These are phyloP conservation scores for Amanita subjunquillea DNA, from an alignment of 768 basidiomycete species.

Conservation along the genomic window DNA sequence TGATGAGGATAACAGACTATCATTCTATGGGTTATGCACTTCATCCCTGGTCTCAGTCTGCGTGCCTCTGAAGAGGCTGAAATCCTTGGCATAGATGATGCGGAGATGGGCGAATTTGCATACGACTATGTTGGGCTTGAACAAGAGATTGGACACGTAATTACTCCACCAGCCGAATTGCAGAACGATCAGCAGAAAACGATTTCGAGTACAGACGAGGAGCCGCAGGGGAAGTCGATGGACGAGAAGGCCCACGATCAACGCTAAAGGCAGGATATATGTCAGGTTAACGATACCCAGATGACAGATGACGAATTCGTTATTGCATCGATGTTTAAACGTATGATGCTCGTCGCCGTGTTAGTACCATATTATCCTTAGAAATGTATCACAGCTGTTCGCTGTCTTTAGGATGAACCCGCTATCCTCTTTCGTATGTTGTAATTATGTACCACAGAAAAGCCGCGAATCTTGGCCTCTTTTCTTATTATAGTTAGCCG, in stretches of 20 bases:
- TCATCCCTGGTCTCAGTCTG: conserved; percentile 69
- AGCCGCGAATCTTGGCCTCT: no score
- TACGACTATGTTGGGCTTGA: conserved; percentile 83
- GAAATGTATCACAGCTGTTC: no score
- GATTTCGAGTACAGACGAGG: neutral
- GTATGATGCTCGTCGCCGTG: no score
- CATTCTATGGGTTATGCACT: conserved; percentile 86
- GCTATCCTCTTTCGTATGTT: no score
- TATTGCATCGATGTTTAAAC: neutral
- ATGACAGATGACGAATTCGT: no score
- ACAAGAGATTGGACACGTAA: conserved; percentile 33
- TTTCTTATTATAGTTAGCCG: no score
- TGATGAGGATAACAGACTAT: conserved; percentile 36
- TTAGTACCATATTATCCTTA: no score
- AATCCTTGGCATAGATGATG: conserved; percentile 81
- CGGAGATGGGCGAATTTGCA: conserved; percentile 84
- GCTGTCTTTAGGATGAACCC: no score
- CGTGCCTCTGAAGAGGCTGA: conserved; percentile 57
- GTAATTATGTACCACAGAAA: no score
- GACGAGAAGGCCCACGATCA: neutral
- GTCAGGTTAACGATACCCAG: neutral
- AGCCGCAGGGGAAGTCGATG: neutral
- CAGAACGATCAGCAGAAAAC: neutral
- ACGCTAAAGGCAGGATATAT: neutral
- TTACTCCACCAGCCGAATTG: neutral